Evolutionary conservation across 306 rosid species (phyloP), one percentile per base, ranked within the genome.

Genomic region (Gastrolobium villosum): DNA sequence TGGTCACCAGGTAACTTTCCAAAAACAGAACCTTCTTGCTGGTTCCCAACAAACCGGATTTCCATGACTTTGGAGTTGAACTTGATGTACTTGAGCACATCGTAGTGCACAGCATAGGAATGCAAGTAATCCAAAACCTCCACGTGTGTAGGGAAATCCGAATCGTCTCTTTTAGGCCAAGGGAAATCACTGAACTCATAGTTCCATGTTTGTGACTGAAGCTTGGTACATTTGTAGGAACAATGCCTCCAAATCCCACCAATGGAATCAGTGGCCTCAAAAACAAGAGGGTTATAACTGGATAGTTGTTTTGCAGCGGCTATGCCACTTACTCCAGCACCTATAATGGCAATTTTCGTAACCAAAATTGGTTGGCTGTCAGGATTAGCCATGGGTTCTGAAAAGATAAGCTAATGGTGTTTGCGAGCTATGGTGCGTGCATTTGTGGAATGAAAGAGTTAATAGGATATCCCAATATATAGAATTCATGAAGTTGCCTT

Each of bases 191-290:
- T 81, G 64, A 90, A 90, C 84, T 90, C 96, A 35, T 90, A 90
- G 35, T 80, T 85, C 32, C 84, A 54, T 3, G 89, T 88, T 41
- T 55, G 75, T 5, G 96, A 84, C 61, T 90, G 93, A 81, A 90
- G 96, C 79, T 78, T 90, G 9, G 96, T 90, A 28, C 89, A 87
- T 30, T 35, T 57, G 69, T 82, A 90, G 4, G 93, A 79, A 41
- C 96, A 90, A 40, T 88, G 93, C 82, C 74, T 90, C 93, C 96
- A 90, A 7, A 90, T 88, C 4, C 96, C 96, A 37, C 96, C 96
- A 36, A 90, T 88, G 69, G 89, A 81, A 10, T 82, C 88, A 3
- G 91, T 61, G 67, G 91, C 93, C 59, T 90, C 96, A 52, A 90
- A 86, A 7, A 90, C 88, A 13, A 85, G 2, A 30, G 93, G 96